Evolutionary conservation across 2,329 filamentous ascomycete species (phyloP).

Genomic region (Fusarium sp.): DNA sequence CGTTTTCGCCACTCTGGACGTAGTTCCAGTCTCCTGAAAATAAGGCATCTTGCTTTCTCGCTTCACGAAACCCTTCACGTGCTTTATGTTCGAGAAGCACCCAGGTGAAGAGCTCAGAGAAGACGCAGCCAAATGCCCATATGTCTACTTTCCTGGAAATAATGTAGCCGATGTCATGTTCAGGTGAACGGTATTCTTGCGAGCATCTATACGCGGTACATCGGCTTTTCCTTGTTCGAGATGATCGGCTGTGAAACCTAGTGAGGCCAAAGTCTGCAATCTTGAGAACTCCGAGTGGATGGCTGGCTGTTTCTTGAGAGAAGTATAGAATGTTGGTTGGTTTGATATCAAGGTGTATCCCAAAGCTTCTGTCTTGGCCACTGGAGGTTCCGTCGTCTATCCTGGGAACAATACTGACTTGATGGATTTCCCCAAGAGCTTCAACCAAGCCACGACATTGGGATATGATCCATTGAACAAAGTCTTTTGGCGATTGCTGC

Average conservation of each 20-base stretch:
- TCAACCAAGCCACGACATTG: background rate
- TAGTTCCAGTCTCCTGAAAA: background rate
- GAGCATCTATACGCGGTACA: background rate
- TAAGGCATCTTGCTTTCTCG: fast-evolving
- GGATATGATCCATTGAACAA: background rate
- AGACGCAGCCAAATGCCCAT: constrained; percentile 5
- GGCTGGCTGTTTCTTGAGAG: background rate
- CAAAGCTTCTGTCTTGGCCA: background rate
- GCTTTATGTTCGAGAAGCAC: background rate
- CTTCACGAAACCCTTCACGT: fast-evolving
- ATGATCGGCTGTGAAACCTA: background rate
- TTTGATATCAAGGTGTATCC: background rate
- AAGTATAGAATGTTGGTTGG: background rate
- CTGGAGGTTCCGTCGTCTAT: background rate
- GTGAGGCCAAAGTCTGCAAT: constrained; percentile 2
- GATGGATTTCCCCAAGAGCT: background rate
- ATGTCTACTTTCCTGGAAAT: background rate
- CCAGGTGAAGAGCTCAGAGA: background rate
- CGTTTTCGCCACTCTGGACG: background rate
- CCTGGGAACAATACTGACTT: background rate
- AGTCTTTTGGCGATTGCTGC: fast-evolving
- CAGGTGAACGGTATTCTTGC: background rate
- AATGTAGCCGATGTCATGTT: background rate
- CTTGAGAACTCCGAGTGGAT: background rate
- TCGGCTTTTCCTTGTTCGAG: background rate